Evolutionary conservation across 2,329 filamentous ascomycete genomes (phyloP), one percentile per base, ranked within the genome.

Genomic region (Raffaelea albimanens): DNA sequence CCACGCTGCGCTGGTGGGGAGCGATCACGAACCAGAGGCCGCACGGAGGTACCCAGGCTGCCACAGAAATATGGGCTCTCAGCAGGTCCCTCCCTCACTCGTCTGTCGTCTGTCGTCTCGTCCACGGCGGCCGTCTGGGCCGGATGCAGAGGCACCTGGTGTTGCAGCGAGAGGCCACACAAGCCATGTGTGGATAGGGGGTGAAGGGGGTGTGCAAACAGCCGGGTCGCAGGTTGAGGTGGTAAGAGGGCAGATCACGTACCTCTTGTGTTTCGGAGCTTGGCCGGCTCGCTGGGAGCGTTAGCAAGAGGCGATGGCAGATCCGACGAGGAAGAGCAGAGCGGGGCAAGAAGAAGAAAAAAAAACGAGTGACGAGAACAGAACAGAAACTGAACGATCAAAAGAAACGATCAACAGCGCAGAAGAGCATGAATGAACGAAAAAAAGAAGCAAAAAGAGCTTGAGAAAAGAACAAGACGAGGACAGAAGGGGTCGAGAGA

Each of bases 231-330:
- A 61, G 54, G 59, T 56, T 60, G 58, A 58, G 59, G 53, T 54
- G 48, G 53, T 48, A 50, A 51, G 57, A 50, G 58, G 57, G 53
- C 58, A 58, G 56, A 63, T 63, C 64, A 68, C 66, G 58, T 68
- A 68, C 67, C 58, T 54, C 61, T 63, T 58, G 60, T 53, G 67
- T 70, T 70, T 69, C 65, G 66, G 61, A 58, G 59, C 50, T 56
- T 58, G 54, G n/a, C n/a, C n/a, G n/a, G 58, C 58, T 52, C 25
- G 7, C 25, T 29, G 25, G 25, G 25, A 29, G 25, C 25, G 52
- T 55, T 54, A 29, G 49, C 23, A 45, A 48, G 42, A 43, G 40
- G 43, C 14, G 36, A 19, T 23, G 31, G 41, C 43, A 25, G 40
- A 22, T 39, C 29, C 25, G n/a, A 22, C 25, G 38, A 16, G 18